Evolutionary conservation across 306 rosid species (phyloP), one percentile per base, ranked within the genome.

Genomic region (Pyrus communis): DNA sequence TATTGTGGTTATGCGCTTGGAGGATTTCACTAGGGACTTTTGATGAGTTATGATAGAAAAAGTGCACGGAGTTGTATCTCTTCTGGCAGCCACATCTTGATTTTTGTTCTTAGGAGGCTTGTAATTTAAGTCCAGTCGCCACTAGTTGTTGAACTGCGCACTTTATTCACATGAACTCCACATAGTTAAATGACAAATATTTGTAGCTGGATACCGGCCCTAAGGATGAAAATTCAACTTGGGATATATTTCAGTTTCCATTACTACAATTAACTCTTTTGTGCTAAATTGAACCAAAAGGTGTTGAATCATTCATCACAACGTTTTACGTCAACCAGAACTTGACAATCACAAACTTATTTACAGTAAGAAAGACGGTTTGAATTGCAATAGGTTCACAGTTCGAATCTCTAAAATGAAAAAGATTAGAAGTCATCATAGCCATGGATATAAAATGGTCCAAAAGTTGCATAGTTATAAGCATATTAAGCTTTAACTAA

Each of bases 401-500:
- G 19, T 49, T 14, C 3, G 2, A 15, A 14, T 49, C 54, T 15
- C 1, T 14, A 49, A 49, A 49, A 15, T 49, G 11, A 49, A 15
- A 49, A 49, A 18, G 54, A 49, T 49, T 51, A 51, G 5, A 51
- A 17, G 55, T 38, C 42, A 38, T 38, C 9, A 38, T 38, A 38
- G 42, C 42, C 42, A 38, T 38, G 42, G 9, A 38, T 38, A 38
- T 40, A 42, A 11, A 78, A 84, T 80, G 77, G 82, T 90, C 71
- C 67, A 82, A 82, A 85, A 83, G 84, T 78, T 80, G 78, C 82
- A 77, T 79, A 59, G 76, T 76, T 84, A 78, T 70, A 83, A 83
- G 82, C 77, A 76, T 85, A 67, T 74, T 64, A 61, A 78, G 76
- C 89, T 80, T 82, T 90, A 82, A 78, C 78, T 76, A 86, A 82